phyloP scores from a whole-genome alignment of 768 basidiomycete species.

The Amylocystis lapponica region DNA sequence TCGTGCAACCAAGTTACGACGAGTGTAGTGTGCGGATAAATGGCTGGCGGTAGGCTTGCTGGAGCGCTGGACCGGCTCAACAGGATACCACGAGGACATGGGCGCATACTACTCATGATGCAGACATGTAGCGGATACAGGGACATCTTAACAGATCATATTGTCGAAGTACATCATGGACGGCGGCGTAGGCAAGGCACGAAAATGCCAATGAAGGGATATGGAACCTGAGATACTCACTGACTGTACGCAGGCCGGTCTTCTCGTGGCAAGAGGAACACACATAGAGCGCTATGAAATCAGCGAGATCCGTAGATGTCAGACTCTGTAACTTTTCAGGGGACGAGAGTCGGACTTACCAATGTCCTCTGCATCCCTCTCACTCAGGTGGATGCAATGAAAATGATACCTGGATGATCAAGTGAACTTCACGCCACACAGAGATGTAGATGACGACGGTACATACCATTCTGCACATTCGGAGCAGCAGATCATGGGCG shows the following conservation, averaged over 20 bases:
- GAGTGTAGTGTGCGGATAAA: not conserved
- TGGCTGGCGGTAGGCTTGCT: conserved; percentile 1
- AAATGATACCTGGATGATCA: conserved; percentile 68
- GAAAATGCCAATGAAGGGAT: not conserved
- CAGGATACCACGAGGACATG: not conserved
- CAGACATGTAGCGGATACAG: not conserved
- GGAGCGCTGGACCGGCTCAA: not conserved
- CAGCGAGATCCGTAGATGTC: no score
- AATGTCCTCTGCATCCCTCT: conserved; percentile 69
- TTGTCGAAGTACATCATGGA: conserved; percentile 14
- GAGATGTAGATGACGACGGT: not conserved
- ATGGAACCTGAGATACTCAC: conserved; percentile 54
- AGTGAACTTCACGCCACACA: not conserved
- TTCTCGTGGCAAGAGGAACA: conserved; percentile 50
- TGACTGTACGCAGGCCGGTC: conserved; percentile 61
- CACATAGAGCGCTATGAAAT: conserved; percentile 54
- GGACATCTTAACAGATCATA: conserved; percentile 7
- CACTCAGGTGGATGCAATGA: conserved; percentile 58
- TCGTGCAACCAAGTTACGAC: not conserved
- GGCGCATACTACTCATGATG: conserved; percentile 1
- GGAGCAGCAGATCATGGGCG: conserved; percentile 75
- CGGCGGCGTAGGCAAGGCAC: conserved; percentile 20
- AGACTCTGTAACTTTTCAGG: no score
- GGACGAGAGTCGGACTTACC: conserved; percentile 53
- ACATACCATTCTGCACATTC: conserved; percentile 68